Evolutionary conservation across 257 asterid species (phyloP).

Genomic region (Solanum chiquidenum): DNA sequence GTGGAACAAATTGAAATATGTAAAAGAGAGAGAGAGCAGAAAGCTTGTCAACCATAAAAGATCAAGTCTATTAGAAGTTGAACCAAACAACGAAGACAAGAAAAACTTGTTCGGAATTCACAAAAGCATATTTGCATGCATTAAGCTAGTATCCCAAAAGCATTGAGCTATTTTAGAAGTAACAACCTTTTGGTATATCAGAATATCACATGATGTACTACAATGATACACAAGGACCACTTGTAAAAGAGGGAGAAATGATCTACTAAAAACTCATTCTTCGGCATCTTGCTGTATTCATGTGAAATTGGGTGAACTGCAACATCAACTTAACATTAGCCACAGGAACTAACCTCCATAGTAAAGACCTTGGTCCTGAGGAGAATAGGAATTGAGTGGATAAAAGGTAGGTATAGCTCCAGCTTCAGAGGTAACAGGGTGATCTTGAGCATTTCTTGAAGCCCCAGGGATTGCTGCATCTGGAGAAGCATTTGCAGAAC

Average conservation of each 20-base stretch:
- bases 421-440: slow-evolving; percentile 47
- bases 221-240: background rate
- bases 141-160: background rate
- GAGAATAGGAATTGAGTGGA: slow-evolving; percentile 46
- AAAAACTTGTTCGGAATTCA: background rate
- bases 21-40: background rate
- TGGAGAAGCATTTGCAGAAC: slow-evolving; percentile 56
- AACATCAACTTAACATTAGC: slow-evolving; percentile 1
- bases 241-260: background rate
- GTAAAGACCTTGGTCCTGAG: slow-evolving; percentile 65
- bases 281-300: background rate
- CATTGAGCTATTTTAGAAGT: background rate
- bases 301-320: background rate
- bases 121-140: background rate
- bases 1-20: background rate
- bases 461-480: slow-evolving; percentile 59
- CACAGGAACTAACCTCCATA: slow-evolving; percentile 55
- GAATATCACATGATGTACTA: background rate
- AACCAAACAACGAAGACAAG: background rate
- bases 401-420: slow-evolving; percentile 38
- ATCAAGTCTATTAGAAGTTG: background rate
- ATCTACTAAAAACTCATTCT: background rate
- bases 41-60: background rate
- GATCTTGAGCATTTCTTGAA: slow-evolving; percentile 53
- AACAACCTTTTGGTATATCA: background rate